Base-by-base conservation (phyloP, 148 eudicot species). In the Vaccinium vitisidaea region DNA sequence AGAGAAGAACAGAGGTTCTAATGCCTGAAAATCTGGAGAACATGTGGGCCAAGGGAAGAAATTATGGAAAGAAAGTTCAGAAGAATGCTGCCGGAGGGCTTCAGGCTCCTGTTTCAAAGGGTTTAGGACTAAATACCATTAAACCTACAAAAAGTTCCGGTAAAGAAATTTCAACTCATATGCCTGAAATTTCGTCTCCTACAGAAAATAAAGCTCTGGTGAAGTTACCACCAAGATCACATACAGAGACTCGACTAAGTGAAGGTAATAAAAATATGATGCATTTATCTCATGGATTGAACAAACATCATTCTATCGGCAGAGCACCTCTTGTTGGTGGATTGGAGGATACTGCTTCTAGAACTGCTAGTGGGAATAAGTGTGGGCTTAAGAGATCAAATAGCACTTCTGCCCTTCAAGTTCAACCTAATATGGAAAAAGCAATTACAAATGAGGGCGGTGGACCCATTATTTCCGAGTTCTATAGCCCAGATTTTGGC, bases 21-120 rank as follows among this genome's bases (percentile, higher is more conserved):
- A 93, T 93, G 89, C 98, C 99, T 86, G 99, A 97, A 86, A 97
- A 95, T 92, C 98, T 97, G 65, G 99, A 97, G 70, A 97, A 95
- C 87, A 94, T 95, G 99, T 95, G 98, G 99, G 89, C 99, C 59
- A 94, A 84, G 79, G 99, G 99, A 85, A 94, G 98, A 88, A 91
- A 97, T 80, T 95, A 95, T 86, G 91, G 94, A 89, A 73, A 39
- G 12, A 73, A 73, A 73, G 77, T 39, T 39, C 77, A 39, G 49
- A 73, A 32, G 77, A 73, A 83, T 86, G 82, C 90, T 84, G 81
- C 86, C 25, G 85, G 82, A 86, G 89, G 88, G 71, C 83, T 67
- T 83, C 87, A 88, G 77, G 90, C 88, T 56, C 46, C 89, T 63
- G 67, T 75, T 73, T 50, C 70, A 55, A 89, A 88, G 81, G 83